phyloP scores from a whole-genome alignment of 495 filamentous ascomycete genomes.

The Pseudomonodictys pantanalensis region DNA sequence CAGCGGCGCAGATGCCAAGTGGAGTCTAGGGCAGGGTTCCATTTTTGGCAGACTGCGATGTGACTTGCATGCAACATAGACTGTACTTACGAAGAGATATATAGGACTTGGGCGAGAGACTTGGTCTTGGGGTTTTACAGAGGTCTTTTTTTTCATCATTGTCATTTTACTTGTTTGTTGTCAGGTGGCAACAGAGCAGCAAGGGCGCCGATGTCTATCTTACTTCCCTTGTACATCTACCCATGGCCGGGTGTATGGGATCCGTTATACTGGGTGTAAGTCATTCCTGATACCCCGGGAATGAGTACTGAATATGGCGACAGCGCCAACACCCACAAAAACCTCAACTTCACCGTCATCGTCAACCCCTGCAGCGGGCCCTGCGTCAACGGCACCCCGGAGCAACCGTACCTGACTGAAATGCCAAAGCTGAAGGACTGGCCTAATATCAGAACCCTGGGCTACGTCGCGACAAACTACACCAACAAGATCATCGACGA shows the following conservation, averaged over 20 bases:
- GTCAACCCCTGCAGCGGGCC: conserved; percentile 28
- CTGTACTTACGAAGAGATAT: neutral
- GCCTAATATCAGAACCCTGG: conserved; percentile 25
- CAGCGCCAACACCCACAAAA: conserved; percentile 7
- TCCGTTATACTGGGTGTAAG: conserved; percentile 29
- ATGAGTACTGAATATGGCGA: neutral
- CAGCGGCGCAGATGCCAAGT: neutral
- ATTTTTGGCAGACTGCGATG: conserved; percentile 19
- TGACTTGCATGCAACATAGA: conserved; percentile 21
- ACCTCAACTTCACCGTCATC: conserved; percentile 28
- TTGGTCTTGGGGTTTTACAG: neutral
- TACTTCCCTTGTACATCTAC: conserved; percentile 32
- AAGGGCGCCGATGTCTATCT: conserved; percentile 8
- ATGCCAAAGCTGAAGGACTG: conserved; percentile 24
- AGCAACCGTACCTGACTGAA: conserved; percentile 22
- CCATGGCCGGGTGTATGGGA: conserved; percentile 29
- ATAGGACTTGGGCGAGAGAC: neutral
- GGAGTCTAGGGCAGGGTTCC: neutral
- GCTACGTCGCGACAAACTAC: conserved; percentile 31
- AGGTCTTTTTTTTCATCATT: neutral
- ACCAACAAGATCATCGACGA: conserved; percentile 22
- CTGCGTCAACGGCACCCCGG: conserved; percentile 10
- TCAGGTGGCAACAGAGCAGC: neutral
- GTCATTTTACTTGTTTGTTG: neutral
- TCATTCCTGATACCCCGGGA: neutral